Conservation (phyloP, 805 yeast genomes). For the Metschnikowia drakensbergensis region DNA sequence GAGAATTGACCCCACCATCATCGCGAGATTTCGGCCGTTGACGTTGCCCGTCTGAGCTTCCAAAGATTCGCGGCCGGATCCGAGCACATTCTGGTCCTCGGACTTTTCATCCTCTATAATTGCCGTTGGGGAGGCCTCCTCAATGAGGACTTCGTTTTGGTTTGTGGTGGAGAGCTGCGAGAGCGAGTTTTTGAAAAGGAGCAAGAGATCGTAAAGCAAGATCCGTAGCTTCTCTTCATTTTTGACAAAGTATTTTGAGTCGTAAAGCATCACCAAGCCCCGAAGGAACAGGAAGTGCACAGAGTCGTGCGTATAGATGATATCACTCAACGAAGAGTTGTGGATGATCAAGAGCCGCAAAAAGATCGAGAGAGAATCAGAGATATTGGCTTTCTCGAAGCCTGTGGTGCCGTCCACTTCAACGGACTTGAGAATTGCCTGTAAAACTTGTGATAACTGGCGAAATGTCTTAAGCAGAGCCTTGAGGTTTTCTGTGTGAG, state of each 20-base stretch:
- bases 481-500: constrained; percentile 23
- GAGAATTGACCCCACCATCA: constrained; percentile 20
- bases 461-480: constrained; percentile 22
- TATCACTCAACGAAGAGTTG: constrained; percentile 43
- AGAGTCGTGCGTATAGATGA: constrained; percentile 40
- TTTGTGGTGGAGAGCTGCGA: constrained; percentile 15
- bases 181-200: constrained; percentile 46
- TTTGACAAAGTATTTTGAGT: constrained; percentile 35
- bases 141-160: constrained; percentile 10
- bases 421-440: constrained; percentile 20
- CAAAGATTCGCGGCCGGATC: not conserved
- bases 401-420: constrained; percentile 7
- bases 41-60: constrained; percentile 3
- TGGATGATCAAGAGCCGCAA: constrained; percentile 58
- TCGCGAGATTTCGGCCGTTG: not conserved
- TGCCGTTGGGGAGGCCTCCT: not conserved
- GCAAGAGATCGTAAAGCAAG: constrained; percentile 54
- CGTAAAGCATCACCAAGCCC: constrained; percentile 44
- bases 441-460: constrained; percentile 21
- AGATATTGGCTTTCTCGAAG: constrained; percentile 10
- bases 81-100: not conserved
- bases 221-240: constrained; percentile 49
- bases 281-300: constrained; percentile 45
- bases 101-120: not conserved
- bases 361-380: constrained; percentile 42